A percentile compares a stretch with the other conserved stretches of the same genome.
These are phyloP conservation scores for Lactarius sp. DNA, from an alignment of 768 basidiomycete genomes.

Conservation along the genomic window DNA sequence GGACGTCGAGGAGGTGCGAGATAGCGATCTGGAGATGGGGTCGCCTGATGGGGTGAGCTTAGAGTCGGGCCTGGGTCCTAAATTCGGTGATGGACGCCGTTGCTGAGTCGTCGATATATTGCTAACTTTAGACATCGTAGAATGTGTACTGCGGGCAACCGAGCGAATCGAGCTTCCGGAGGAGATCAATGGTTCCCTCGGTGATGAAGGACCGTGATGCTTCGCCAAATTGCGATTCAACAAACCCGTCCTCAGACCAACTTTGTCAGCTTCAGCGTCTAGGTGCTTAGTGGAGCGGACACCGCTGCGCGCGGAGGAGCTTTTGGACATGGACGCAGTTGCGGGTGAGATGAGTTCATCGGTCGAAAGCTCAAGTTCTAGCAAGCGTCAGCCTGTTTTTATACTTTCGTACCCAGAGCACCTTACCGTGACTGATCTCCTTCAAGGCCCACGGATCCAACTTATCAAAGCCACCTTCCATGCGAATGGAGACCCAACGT, in stretches of 20 bases:
- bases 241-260: conserved; percentile 42
- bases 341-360: conserved; percentile 58
- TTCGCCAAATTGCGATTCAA: conserved; percentile 34
- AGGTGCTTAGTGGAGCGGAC: conserved; percentile 24
- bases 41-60: conserved; percentile 56
- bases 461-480: conserved; percentile 72
- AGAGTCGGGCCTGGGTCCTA: conserved; percentile 51
- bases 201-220: conserved; percentile 27
- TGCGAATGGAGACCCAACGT: conserved; percentile 70
- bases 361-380: conserved; percentile 76
- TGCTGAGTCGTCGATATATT: conserved; percentile 27
- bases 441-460: conserved; percentile 87
- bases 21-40: conserved; percentile 21
- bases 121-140: conserved; percentile 33
- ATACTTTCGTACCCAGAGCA: not conserved
- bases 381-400: not conserved
- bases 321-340: conserved; percentile 28
- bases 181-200: conserved; percentile 32
- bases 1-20: conserved; percentile 21
- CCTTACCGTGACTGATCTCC: conserved; percentile 79
- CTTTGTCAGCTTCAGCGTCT: conserved; percentile 38
- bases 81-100: conserved; percentile 27
- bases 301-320: conserved; percentile 26
- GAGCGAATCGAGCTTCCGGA: conserved; percentile 44
- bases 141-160: conserved; percentile 40